Base-by-base conservation (phyloP, 2,329 filamentous ascomycete genomes). In the Claviceps fusiformis region DNA sequence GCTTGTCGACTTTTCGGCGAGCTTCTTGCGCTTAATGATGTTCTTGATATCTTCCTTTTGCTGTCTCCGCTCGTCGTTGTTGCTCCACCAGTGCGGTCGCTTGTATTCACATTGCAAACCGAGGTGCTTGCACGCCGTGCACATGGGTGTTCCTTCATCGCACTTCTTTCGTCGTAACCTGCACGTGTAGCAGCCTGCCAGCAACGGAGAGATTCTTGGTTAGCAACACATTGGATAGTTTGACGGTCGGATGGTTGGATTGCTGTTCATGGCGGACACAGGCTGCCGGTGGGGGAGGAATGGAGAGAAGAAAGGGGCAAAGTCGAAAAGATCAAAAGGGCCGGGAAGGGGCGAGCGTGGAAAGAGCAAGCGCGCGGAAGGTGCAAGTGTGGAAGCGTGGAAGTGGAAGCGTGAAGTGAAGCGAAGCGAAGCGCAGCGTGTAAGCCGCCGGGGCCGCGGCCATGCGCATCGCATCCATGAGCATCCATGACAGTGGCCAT, bases 1-100 rank as follows among this genome's bases (percentile, higher is more conserved):
- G 64, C 77, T 72, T 53, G 82, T 78, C 53, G 81, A 77, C 81
- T 95, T 95, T 73, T 96, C 92, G 31, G 85, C 84, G 62, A 95
- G 79, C 80, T 97, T 97, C 68, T 93, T 97, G 68, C 86, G 83
- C 82, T 95, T 96, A 77, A 98, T 97, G 71, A 92, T 89, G 71
- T 87, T 86, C 79, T 98, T 98, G 78, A 98, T 95, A 62, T 85
- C 76, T 68, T 97, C 93, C 75, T 97, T 98, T 70, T 96, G 89
- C 55, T 84, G 75, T 63, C 86, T 82, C 62, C 93, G 80, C 66
- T 87, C 83, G 60, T 95, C 90, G 66, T 87, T 87, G 77, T 93
- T 96, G 73, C 86, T 87, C 93, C 93, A 98, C 93, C 93, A 98
- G 73, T 88, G 82, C 43, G 93, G 93, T 67, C 91, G 79, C 78